These are phyloP conservation scores for Rhodosporidiobolus sp. DNA, from an alignment of 768 basidiomycete genomes.

Conservation along the genomic window DNA sequence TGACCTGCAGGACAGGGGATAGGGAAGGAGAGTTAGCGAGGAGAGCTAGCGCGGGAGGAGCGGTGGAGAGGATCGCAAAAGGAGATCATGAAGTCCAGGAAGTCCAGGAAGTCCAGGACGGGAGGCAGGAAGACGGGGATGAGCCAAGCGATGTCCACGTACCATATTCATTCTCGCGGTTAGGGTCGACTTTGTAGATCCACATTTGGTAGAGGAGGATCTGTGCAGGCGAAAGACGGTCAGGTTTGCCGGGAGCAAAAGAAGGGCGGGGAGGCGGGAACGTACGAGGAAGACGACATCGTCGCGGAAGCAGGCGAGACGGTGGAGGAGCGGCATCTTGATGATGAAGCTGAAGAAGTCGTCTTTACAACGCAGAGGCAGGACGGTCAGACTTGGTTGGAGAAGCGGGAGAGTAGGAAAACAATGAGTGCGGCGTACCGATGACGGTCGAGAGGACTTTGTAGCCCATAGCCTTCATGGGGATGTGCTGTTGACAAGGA, in stretches of 20 bases:
- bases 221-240: neutral
- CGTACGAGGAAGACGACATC: conserved; percentile 48
- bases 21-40: neutral
- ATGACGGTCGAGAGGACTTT: conserved; percentile 66
- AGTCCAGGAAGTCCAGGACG: too few species aligned
- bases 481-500: conserved; percentile 74
- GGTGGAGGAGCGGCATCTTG: conserved; percentile 89
- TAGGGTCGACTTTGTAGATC: conserved; percentile 95
- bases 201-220: conserved; percentile 56
- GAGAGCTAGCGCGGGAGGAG: too few species aligned
- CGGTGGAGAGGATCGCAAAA: too few species aligned
- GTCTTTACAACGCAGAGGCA: neutral
- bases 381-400: conserved; percentile 22
- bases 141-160: conserved; percentile 56
- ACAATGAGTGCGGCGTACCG: neutral
- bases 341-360: conserved; percentile 37
- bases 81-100: too few species aligned
- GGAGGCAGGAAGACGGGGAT: conserved; percentile 1
- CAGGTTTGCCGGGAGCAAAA: neutral
- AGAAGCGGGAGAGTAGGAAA: conserved; percentile 1
- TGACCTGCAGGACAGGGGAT: too few species aligned
- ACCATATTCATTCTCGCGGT: conserved; percentile 93
- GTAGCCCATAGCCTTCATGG: conserved; percentile 90
- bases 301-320: conserved; percentile 61
- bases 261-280: too few species aligned